Evolutionary conservation across 116 monocot species (phyloP), one percentile per base, ranked within the genome.

Genomic region (Cymodocea nodosa): DNA sequence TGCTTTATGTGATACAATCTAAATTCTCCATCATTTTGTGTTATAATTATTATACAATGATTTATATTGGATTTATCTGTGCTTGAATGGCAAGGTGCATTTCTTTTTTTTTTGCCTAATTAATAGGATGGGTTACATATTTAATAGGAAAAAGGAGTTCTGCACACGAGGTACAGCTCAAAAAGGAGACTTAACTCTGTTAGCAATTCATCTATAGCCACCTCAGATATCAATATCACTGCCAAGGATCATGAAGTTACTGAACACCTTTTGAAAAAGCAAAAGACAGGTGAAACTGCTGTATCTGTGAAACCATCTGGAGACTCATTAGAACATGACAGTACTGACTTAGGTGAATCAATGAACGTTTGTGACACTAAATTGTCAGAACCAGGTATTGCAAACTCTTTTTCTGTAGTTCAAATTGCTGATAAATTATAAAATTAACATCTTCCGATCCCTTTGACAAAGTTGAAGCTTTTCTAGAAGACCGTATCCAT

Each of bases 91-190:
- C 44, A 10, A 10, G 44, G 44, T 44, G 44, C 12, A 44, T 12
- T 44, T 44, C 44, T 10, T 44, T 12, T 30, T 44, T 12, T 44
- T 44, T 44, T 44, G 7, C 12, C 8, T 12, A 44, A 44, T 44
- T 6, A 44, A 44, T 44, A 44, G 44, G 44, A 44, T 44, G 44
- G 44, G 6, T 44, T 44, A 7, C n/a, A 15, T 52, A 34, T 34
- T 65, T 68, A 10, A 40, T 77, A 94, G 94, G 80, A 79, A 55
- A 72, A 25, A 64, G 89, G 89, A 59, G 30, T 89, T 51, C 19
- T 49, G 17, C 81, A 79, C 34, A 70, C 78, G 39, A 71, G 71
- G 52, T 53, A 84, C 72, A 56, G 67, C 23, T 70, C 75, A 17
- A 79, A 75, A 75, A 62, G 62, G 51, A 81, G 71, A 49, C 18